phyloP scores from a whole-genome alignment of 257 asterid genomes.

The Solanum microdontum region DNA sequence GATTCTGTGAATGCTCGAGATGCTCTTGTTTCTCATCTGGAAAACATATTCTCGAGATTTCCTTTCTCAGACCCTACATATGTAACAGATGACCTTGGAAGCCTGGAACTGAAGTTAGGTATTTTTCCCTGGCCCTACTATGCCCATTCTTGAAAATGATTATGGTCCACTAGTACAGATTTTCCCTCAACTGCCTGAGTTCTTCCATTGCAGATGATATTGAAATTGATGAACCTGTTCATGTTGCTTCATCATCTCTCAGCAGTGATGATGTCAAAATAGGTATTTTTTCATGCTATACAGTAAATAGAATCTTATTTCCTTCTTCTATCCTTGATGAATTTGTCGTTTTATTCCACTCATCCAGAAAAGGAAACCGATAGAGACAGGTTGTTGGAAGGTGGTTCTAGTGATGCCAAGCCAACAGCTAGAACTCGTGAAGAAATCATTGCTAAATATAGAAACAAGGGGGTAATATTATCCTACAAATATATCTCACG shows the following conservation, averaged over 20 bases:
- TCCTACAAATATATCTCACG: conserved; percentile 2
- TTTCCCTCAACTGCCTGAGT: not conserved
- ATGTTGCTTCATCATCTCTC: conserved; percentile 33
- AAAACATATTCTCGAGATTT: conserved; percentile 68
- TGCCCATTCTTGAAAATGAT: not conserved
- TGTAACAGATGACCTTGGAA: conserved; percentile 24
- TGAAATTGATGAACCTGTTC: conserved; percentile 54
- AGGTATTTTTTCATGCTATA: conserved; percentile 20
- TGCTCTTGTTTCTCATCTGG: conserved; percentile 44
- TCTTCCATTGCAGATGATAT: conserved; percentile 53
- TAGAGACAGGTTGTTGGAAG: conserved; percentile 69
- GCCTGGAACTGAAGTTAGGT: conserved; percentile 60
- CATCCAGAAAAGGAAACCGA: conserved; percentile 42
- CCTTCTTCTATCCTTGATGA: not conserved
- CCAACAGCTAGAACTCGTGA: conserved; percentile 69
- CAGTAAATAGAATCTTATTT: not conserved
- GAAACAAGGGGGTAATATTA: conserved; percentile 55
- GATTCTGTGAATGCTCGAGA: conserved; percentile 40
- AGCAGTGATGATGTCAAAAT: conserved; percentile 17
- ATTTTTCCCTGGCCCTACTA: conserved; percentile 10
- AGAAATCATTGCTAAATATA: conserved; percentile 91
- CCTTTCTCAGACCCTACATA: conserved; percentile 58
- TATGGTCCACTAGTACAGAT: not conserved
- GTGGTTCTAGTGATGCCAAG: conserved; percentile 42
- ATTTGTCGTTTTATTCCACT: not conserved